A percentile compares a stretch with the other conserved stretches of the same genome.
phyloP scores from a whole-genome alignment of 257 asterid species.

The Osmanthus fragrans region DNA sequence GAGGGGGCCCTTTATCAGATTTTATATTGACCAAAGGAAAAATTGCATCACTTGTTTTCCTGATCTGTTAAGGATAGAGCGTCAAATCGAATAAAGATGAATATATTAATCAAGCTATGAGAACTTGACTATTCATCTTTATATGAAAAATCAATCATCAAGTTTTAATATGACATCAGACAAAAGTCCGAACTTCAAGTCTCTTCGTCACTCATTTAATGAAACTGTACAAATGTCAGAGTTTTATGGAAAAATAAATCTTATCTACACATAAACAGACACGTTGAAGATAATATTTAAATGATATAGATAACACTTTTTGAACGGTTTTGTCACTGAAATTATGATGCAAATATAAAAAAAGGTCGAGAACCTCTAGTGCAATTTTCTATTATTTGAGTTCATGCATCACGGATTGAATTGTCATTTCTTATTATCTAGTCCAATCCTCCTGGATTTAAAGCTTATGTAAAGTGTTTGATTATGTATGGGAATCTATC shows the following conservation, averaged over 20 bases:
- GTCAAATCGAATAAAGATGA: no score
- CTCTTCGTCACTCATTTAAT: neutral
- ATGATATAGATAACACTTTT: no score
- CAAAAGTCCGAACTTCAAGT: no score
- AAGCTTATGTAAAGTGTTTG: constrained; percentile 18
- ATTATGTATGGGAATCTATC: constrained; percentile 11
- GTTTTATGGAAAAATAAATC: no score
- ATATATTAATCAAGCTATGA: no score
- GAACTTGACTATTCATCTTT: no score
- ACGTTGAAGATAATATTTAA: no score
- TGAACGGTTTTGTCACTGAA: neutral
- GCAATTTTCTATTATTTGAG: neutral
- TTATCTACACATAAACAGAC: no score
- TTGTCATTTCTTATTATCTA: neutral
- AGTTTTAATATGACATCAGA: no score
- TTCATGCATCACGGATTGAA: constrained; percentile 22
- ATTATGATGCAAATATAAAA: neutral
- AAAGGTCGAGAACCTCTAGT: neutral
- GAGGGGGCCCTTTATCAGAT: constrained; percentile 12
- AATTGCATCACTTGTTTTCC: neutral
- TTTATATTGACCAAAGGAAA: neutral
- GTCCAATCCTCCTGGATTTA: constrained; percentile 20
- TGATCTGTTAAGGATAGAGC: neutral
- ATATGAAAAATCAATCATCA: neutral
- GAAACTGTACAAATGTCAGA: neutral